A percentile compares a stretch with the other conserved stretches of the same genome.
Evolutionary conservation across 208 protist genomes (phyloP).

Genomic region (Leishmania mexicana): DNA sequence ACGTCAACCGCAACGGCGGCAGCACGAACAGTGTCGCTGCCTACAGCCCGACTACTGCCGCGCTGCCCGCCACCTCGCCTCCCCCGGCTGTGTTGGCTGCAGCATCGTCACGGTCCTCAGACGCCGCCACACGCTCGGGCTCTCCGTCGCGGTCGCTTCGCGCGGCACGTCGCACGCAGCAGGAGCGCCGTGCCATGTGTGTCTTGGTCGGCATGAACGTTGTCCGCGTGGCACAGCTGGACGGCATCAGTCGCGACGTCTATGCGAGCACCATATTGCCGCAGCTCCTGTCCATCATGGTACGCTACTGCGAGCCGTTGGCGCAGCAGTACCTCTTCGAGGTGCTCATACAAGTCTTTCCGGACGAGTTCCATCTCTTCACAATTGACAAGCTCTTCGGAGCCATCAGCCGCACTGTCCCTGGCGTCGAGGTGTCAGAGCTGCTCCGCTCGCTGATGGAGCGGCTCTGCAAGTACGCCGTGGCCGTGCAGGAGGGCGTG

Average conservation of each 20-base stretch:
- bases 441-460: slow-evolving; percentile 91
- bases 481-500: slow-evolving; percentile 39
- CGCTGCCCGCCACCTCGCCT: not conserved
- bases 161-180: slow-evolving; percentile 64
- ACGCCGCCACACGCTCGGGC: slow-evolving; percentile 2
- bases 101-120: not conserved
- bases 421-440: slow-evolving; percentile 90
- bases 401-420: slow-evolving; percentile 59
- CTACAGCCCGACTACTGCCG: not conserved
- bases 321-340: slow-evolving; percentile 99
- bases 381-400: slow-evolving; percentile 92
- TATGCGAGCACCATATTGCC: slow-evolving; percentile 92
- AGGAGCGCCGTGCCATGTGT: slow-evolving; percentile 95
- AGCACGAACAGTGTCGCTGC: slow-evolving; percentile 24
- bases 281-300: slow-evolving; percentile 88
- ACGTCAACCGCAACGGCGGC: slow-evolving; percentile 32
- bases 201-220: slow-evolving; percentile 98
- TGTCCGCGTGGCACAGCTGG: slow-evolving; percentile 95
- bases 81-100: not conserved
- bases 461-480: slow-evolving; percentile 82
- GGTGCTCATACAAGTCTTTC: slow-evolving; percentile 98
- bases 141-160: slow-evolving; percentile 39
- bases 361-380: slow-evolving; percentile 97
- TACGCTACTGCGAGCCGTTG: slow-evolving; percentile 96
- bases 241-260: slow-evolving; percentile 91